phyloP scores from a whole-genome alignment of 306 rosid genomes.

The Vigna reflexopilosa region DNA sequence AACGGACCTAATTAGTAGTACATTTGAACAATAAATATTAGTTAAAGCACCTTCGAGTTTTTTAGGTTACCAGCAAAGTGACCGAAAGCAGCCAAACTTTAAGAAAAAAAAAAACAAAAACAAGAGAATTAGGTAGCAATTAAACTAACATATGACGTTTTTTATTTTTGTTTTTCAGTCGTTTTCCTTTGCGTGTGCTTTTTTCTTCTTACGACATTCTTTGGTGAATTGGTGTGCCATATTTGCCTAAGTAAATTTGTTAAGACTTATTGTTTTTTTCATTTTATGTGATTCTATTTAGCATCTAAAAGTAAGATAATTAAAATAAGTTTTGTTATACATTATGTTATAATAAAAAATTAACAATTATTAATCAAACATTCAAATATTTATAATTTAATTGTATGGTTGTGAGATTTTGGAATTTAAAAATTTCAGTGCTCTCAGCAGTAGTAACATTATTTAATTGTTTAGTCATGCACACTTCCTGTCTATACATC shows the following conservation, averaged over 20 bases:
- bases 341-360: too few relatives aligned
- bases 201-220: neutral
- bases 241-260: neutral
- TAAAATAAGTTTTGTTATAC: too few relatives aligned
- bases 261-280: neutral
- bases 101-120: neutral
- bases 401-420: neutral
- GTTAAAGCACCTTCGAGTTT: neutral
- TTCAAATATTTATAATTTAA: too few relatives aligned
- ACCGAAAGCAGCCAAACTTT: neutral
- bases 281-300: too few relatives aligned
- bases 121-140: slow-evolving; percentile 30
- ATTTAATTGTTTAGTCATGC: neutral
- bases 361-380: too few relatives aligned
- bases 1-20: neutral
- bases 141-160: slow-evolving; percentile 29
- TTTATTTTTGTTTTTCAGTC: neutral
- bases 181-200: neutral
- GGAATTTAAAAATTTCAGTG: slow-evolving; percentile 25
- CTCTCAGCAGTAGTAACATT: slow-evolving; percentile 15
- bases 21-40: slow-evolving; percentile 27
- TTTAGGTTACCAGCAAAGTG: slow-evolving; percentile 46
- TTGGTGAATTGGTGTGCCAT: slow-evolving; percentile 11
- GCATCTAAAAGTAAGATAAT: too few relatives aligned
- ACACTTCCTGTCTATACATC: neutral